Conservation (phyloP, 129 eudicot genomes). For the Gnaphalium uliginosum region DNA sequence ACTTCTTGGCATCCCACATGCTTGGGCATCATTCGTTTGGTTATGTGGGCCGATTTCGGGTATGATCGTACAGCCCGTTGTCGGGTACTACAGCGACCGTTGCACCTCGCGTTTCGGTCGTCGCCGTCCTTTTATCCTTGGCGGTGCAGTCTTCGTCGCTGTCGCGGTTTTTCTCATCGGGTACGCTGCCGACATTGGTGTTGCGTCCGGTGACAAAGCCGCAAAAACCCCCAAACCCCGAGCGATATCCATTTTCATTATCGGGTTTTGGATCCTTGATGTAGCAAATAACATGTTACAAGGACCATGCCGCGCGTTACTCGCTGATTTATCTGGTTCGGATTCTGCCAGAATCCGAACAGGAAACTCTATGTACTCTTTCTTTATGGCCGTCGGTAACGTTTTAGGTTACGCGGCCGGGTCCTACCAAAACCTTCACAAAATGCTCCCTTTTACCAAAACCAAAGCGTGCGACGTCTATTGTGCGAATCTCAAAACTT, state of each 20-base stretch:
- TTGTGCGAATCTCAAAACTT: conserved; percentile 78
- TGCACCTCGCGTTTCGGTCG: conserved; percentile 80
- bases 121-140: conserved; percentile 85
- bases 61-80: conserved; percentile 82
- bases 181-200: conserved; percentile 87
- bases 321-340: conserved; percentile 59
- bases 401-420: conserved; percentile 91
- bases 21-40: conserved; percentile 80
- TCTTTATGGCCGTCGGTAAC: conserved; percentile 90
- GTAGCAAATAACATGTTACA: conserved; percentile 86
- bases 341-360: conserved; percentile 23
- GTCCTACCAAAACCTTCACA: conserved; percentile 55
- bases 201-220: conserved; percentile 56
- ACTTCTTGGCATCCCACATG: conserved; percentile 74
- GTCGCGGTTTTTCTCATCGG: conserved; percentile 83
- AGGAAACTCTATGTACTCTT: conserved; percentile 60
- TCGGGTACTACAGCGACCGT: conserved; percentile 75
- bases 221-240: conserved; percentile 46
- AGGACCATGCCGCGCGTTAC: conserved; percentile 83
- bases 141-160: conserved; percentile 61
- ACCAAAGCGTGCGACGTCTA: conserved; percentile 70
- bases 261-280: conserved; percentile 92
- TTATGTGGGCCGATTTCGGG: conserved; percentile 96
- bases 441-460: conserved; percentile 56
- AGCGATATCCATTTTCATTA: conserved; percentile 68